phyloP scores from a whole-genome alignment of 345 rosid genomes.

The Geranium brycei region DNA sequence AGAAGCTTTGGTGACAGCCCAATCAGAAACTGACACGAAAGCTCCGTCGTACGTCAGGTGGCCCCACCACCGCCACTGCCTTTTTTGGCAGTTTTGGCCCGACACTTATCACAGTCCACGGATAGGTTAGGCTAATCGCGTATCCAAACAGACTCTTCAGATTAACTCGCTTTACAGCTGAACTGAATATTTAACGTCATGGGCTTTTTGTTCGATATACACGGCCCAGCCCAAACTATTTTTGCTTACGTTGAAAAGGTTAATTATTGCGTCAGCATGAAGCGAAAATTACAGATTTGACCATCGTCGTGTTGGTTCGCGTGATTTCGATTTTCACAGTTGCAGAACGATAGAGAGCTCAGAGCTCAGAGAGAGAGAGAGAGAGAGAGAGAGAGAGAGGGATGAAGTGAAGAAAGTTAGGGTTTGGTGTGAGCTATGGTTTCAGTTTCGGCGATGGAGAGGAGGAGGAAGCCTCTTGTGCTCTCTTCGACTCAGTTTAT shows the following conservation, averaged over 20 bases:
- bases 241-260: neutral
- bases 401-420: neutral
- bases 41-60: too few species aligned
- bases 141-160: too few species aligned
- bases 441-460: conserved; percentile 31
- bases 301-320: neutral
- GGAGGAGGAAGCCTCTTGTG: conserved; percentile 70
- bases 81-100: too few species aligned
- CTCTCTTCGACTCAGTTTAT: conserved; percentile 66
- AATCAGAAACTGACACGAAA: too few species aligned
- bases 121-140: too few species aligned
- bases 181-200: too few species aligned
- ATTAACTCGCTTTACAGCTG: too few species aligned
- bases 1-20: too few species aligned
- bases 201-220: neutral
- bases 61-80: too few species aligned
- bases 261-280: too few species aligned
- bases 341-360: neutral
- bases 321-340: neutral
- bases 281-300: neutral
- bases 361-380: neutral
- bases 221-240: neutral
- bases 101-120: too few species aligned
- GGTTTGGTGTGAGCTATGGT: neutral
- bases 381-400: neutral